A percentile compares a stretch with the other conserved stretches of the same genome.
Evolutionary conservation across 2,329 filamentous ascomycete genomes (phyloP).

Genomic region (Ascomycota sp.): DNA sequence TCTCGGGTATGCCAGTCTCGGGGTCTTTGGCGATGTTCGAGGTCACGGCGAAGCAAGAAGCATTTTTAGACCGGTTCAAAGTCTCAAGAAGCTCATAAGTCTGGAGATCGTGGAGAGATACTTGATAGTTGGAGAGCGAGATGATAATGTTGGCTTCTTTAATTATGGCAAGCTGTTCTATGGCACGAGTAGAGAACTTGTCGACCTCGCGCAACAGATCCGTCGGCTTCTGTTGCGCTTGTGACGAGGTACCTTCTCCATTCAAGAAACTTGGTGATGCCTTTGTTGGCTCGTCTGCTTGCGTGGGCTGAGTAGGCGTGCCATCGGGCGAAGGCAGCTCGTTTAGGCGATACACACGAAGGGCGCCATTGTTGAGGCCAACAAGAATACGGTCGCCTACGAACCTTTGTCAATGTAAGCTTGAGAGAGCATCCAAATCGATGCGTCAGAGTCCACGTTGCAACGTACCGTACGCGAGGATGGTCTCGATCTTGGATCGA

Average conservation of each 20-base stretch:
- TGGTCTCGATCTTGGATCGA: conserved; percentile 91
- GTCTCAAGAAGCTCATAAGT: conserved; percentile 64
- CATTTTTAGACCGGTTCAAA: conserved; percentile 64
- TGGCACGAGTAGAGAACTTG: conserved; percentile 71
- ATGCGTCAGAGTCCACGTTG: no score
- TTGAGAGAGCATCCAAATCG: not conserved
- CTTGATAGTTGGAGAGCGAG: conserved; percentile 70
- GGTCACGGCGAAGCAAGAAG: conserved; percentile 74
- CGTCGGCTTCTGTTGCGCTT: conserved; percentile 31
- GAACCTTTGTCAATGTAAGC: conserved; percentile 1
- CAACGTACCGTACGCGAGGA: conserved; percentile 58
- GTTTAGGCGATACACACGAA: conserved; percentile 83
- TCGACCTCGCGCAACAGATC: conserved; percentile 82
- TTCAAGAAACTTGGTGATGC: conserved; percentile 6
- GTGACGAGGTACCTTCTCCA: conserved; percentile 9
- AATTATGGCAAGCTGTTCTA: conserved; percentile 86
- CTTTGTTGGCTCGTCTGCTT: conserved; percentile 9
- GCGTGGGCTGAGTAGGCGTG: conserved; percentile 10
- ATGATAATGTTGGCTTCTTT: conserved; percentile 85
- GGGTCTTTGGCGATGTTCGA: conserved; percentile 87
- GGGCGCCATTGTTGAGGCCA: conserved; percentile 67
- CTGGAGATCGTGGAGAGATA: conserved; percentile 75
- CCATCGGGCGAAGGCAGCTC: conserved; percentile 24
- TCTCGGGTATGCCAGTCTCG: conserved; percentile 69
- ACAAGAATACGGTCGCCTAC: conserved; percentile 74